Evolutionary conservation across 2,329 filamentous ascomycete genomes (phyloP).

Genomic region (Clarireedia homoeocarpa): DNA sequence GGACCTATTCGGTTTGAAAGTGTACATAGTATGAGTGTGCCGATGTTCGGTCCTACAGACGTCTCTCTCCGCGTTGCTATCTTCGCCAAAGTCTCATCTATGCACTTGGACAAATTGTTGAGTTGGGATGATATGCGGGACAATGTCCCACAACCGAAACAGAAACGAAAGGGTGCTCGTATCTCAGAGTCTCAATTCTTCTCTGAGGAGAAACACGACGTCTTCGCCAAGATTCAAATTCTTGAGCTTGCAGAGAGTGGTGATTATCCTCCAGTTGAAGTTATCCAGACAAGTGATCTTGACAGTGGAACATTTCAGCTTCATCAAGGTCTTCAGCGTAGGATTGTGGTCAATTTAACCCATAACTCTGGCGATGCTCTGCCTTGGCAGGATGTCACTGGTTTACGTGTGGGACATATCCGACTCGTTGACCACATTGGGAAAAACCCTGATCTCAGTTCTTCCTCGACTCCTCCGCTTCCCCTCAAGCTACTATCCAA

Average conservation of each 20-base stretch:
- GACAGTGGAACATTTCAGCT: conserved; percentile 91
- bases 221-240: conserved; percentile 81
- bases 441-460: conserved; percentile 72
- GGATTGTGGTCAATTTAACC: conserved; percentile 79
- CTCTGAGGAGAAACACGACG: conserved; percentile 86
- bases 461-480: conserved; percentile 60
- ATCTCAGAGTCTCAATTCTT: conserved; percentile 90
- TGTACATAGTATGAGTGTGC: conserved; percentile 95
- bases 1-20: conserved; percentile 90
- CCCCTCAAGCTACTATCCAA: conserved; percentile 68
- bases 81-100: conserved; percentile 81
- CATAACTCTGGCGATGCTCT: conserved; percentile 84
- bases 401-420: conserved; percentile 71
- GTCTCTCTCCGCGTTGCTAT: conserved; percentile 79
- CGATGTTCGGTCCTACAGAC: conserved; percentile 66
- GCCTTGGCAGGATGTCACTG: conserved; percentile 78
- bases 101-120: conserved; percentile 93
- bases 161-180: conserved; percentile 47
- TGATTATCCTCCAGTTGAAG: conserved; percentile 86
- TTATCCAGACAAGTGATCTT: conserved; percentile 74
- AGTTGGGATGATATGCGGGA: conserved; percentile 99
- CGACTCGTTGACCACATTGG: conserved; percentile 78
- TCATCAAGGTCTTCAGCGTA: conserved; percentile 86
- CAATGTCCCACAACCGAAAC: conserved; percentile 51
- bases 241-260: conserved; percentile 88